A percentile compares a stretch with the other conserved stretches of the same genome.
Conservation (phyloP, 495 filamentous ascomycete species). For the Bathelium albidoporum region DNA sequence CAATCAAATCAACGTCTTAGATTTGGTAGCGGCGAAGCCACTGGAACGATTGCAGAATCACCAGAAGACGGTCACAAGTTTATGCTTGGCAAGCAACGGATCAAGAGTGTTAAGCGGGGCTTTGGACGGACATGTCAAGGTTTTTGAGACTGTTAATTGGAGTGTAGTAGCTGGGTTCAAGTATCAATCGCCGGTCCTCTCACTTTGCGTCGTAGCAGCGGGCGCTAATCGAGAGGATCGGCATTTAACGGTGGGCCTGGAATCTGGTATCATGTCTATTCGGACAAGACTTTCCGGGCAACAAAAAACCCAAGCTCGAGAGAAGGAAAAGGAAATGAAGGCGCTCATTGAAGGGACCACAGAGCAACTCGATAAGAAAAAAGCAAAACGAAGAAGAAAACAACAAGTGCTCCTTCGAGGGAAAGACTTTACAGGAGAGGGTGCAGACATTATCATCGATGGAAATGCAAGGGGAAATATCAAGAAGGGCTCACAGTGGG, state of each 20-base stretch:
- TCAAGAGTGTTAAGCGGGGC: slow-evolving; percentile 74
- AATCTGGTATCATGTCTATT: slow-evolving; percentile 78
- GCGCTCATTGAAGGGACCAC: slow-evolving; percentile 69
- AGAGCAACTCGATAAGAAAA: slow-evolving; percentile 54
- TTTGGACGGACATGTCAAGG: slow-evolving; percentile 91
- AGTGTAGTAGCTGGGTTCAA: slow-evolving; percentile 86
- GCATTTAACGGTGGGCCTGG: slow-evolving; percentile 88
- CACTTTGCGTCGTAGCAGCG: slow-evolving; percentile 60
- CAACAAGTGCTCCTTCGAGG: slow-evolving; percentile 47
- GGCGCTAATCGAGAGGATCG: slow-evolving; percentile 62
- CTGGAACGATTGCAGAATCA: slow-evolving; percentile 80
- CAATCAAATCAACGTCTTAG: slow-evolving; percentile 84
- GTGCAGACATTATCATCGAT: slow-evolving; percentile 76
- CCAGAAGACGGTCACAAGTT: slow-evolving; percentile 90
- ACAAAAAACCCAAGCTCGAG: slow-evolving; percentile 64
- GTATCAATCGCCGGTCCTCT: slow-evolving; percentile 81
- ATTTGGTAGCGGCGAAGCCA: slow-evolving; percentile 84
- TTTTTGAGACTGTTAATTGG: slow-evolving; percentile 87
- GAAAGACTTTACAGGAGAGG: slow-evolving; percentile 75
- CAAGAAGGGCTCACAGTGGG: slow-evolving; percentile 66
- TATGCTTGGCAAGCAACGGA: slow-evolving; percentile 66
- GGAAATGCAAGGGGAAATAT: slow-evolving; percentile 44
- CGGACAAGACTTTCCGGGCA: slow-evolving; percentile 76
- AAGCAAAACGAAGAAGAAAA: slow-evolving; percentile 56
- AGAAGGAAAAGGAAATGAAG: slow-evolving; percentile 75